phyloP scores from a whole-genome alignment of 2,329 filamentous ascomycete genomes.

The Davidsoniella neocaledoniae region DNA sequence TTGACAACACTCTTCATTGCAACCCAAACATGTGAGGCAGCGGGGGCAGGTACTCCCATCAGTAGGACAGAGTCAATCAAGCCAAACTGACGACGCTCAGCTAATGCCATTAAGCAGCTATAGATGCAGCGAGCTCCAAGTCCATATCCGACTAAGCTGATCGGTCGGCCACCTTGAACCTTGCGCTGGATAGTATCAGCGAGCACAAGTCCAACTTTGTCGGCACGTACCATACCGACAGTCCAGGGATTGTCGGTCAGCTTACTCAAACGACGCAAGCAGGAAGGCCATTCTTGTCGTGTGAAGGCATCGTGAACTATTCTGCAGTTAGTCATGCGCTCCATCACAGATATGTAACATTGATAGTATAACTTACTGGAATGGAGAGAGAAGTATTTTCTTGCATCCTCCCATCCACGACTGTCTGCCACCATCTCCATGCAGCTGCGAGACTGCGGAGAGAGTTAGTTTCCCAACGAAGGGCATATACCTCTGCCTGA shows the following conservation, averaged over 20 bases:
- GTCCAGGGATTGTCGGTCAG: constrained; percentile 72
- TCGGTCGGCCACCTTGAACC: constrained; percentile 64
- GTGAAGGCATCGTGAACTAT: constrained; percentile 15
- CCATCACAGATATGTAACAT: neutral
- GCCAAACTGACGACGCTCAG: constrained; percentile 68
- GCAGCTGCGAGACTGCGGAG: constrained; percentile 58
- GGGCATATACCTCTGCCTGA: constrained; percentile 61
- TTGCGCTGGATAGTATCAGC: constrained; percentile 71
- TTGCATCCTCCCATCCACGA: constrained; percentile 61
- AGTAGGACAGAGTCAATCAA: constrained; percentile 72
- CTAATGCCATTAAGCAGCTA: constrained; percentile 62
- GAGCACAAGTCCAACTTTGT: constrained; percentile 54
- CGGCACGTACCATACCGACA: constrained; percentile 56
- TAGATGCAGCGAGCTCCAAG: constrained; percentile 73
- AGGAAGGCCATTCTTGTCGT: constrained; percentile 38
- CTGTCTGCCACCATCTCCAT: constrained; percentile 64
- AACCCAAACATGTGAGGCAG: constrained; percentile 56
- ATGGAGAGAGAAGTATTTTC: constrained; percentile 29
- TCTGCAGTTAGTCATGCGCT: constrained; percentile 30
- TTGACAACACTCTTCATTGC: constrained; percentile 61
- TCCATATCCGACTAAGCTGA: constrained; percentile 69
- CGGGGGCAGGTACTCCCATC: constrained; percentile 67
- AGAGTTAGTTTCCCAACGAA: constrained; percentile 69
- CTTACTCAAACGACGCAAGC: constrained; percentile 50
- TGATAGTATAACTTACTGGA: constrained; percentile 25